Evolutionary conservation across 208 protist species (phyloP), one percentile per base, ranked within the genome.

Genomic region (Eutreptiella sp.): DNA sequence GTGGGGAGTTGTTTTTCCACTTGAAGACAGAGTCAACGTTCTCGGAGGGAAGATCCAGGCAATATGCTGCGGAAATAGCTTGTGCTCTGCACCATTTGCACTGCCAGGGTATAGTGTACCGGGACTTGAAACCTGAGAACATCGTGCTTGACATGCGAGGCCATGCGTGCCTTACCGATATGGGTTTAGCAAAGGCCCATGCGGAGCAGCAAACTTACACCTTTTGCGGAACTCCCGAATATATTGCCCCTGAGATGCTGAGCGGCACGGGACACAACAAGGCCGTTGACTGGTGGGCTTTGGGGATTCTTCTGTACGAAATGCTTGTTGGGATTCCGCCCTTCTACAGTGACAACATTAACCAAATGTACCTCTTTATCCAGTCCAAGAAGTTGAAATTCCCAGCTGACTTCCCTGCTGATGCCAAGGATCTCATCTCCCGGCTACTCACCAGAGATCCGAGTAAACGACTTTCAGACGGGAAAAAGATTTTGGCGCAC

Each of bases 1-100:
- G 92, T 27, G 92, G 92, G 3, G 92, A 96, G 63, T 72, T 97
- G 19, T 95, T 33, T 53, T 38, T 83, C 2, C 55, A 69, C 19
- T 70, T 68, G 0, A 21, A 23, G 14, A 0, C 42, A 55, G 4
- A 62, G 24, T 23, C 72, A 75, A 27, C 47, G 28, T 33, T 53
- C 33, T 83, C 2, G 63, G 70, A 21, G 74, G 72, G 0, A 21
- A 23, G 14, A 0, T 39, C 66, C 4, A 62, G 24, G 24, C 72
- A 75, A 27, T 79, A 84, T 60, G 45, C 66, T 7, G 66, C 74
- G 27, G 77, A 81, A 62, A 47, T 81, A 4, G 2, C 78, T 16
- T 27, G 43, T 0, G 71, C 67, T 7, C 9, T 81, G 11, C 69
- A 83, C n/a, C 79, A 81, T 39, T 60, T 81, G 2, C 76, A 81